These are phyloP conservation scores for Xenoacremonium recifei DNA, from an alignment of 2,329 filamentous ascomycete genomes.

Conservation along the genomic window DNA sequence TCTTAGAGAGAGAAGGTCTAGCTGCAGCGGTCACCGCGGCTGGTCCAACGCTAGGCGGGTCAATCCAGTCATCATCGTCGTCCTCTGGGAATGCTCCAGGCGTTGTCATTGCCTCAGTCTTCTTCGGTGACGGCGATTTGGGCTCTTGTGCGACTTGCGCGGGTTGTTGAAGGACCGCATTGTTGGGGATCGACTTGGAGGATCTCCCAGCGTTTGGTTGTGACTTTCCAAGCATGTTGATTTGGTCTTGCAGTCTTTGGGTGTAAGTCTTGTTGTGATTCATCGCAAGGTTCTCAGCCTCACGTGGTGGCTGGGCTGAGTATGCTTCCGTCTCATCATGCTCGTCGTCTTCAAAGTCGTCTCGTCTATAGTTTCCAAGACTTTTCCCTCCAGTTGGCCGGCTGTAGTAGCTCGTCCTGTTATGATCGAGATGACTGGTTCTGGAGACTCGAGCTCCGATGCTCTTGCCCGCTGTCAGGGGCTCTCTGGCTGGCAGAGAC, in stretches of 20 bases:
- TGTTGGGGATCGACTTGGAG: slow-evolving; percentile 47
- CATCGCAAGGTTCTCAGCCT: slow-evolving; percentile 42
- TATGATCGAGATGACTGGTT: slow-evolving; percentile 74
- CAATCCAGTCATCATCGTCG: slow-evolving; percentile 63
- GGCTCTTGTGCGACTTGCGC: slow-evolving; percentile 27
- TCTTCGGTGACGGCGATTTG: slow-evolving; percentile 28
- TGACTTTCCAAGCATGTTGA: slow-evolving; percentile 67
- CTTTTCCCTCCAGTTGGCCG: slow-evolving; percentile 73
- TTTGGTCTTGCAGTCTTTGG: slow-evolving; percentile 87
- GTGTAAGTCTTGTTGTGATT: slow-evolving; percentile 86
- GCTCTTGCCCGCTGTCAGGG: slow-evolving; percentile 80
- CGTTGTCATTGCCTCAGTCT: slow-evolving; percentile 39
- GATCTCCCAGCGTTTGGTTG: slow-evolving; percentile 47
- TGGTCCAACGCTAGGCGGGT: slow-evolving; percentile 42
- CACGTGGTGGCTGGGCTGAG: slow-evolving; percentile 31
- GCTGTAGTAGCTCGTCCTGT: slow-evolving; percentile 71
- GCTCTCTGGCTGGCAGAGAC: slow-evolving; percentile 86
- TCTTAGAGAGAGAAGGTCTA: slow-evolving; percentile 57
- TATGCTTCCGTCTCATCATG: slow-evolving; percentile 43
- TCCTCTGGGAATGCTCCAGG: slow-evolving; percentile 62
- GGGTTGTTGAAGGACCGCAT: slow-evolving; percentile 32
- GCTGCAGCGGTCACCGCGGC: slow-evolving; percentile 24
- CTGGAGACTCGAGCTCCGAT: slow-evolving; percentile 71
- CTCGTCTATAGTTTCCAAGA: slow-evolving; percentile 52
- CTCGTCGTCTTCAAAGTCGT: slow-evolving; percentile 54